These are phyloP conservation scores for Trametes cingulata DNA, from an alignment of 768 basidiomycete species.

Conservation along the genomic window DNA sequence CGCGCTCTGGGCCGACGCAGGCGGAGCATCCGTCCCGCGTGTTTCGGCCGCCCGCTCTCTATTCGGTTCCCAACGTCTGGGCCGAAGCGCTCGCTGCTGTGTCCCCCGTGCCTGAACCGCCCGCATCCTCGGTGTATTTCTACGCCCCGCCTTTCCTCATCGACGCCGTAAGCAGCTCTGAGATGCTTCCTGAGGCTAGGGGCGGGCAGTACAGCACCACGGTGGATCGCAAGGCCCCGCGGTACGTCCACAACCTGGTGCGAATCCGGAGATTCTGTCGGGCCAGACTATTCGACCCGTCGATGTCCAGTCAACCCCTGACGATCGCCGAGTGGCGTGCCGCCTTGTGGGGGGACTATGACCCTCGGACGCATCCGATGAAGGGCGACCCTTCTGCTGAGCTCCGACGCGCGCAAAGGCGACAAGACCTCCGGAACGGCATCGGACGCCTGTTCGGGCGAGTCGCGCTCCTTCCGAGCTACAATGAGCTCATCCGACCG, in stretches of 20 bases:
- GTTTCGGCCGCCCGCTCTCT: background rate
- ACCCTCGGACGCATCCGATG: background rate
- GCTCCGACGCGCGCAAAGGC: background rate
- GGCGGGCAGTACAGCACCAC: no score
- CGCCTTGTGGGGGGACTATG: slow-evolving; percentile 3
- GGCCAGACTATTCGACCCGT: background rate
- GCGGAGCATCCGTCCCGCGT: background rate
- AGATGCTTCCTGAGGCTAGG: no score
- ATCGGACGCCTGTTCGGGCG: background rate
- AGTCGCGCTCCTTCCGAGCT: no score
- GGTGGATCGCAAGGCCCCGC: background rate
- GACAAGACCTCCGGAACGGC: background rate
- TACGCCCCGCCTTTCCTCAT: slow-evolving; percentile 7
- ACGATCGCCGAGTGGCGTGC: slow-evolving; percentile 4
- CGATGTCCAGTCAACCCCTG: background rate
- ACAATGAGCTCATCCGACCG: no score
- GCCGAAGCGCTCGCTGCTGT: background rate
- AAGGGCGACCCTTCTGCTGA: background rate
- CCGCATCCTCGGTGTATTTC: background rate
- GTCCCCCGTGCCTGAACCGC: background rate
- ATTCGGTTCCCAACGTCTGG: background rate
- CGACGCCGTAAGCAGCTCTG: background rate
- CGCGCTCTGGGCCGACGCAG: no score
- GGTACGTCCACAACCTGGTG: slow-evolving; percentile 1
- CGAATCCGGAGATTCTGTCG: background rate